phyloP scores from a whole-genome alignment of 768 basidiomycete genomes.

The Floccularia luteovirens region DNA sequence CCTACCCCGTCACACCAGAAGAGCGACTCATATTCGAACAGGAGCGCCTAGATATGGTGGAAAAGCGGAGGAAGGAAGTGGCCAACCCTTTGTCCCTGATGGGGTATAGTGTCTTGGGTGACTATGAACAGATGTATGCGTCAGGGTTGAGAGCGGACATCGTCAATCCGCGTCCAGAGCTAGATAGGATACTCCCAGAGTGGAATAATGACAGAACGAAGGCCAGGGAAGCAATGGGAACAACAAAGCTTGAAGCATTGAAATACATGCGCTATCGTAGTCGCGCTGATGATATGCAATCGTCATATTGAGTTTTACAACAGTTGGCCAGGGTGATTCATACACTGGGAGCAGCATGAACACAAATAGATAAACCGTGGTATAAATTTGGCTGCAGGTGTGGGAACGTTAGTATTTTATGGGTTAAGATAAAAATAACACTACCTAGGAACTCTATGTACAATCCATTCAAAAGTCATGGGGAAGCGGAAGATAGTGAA shows the following conservation, averaged over 20 bases:
- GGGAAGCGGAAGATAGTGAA: no score
- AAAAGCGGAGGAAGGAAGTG: slow-evolving; percentile 10
- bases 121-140: slow-evolving; percentile 27
- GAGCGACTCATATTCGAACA: slow-evolving; percentile 28
- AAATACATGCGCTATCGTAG: no score
- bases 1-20: slow-evolving; percentile 23
- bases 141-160: slow-evolving; percentile 25
- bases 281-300: no score
- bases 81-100: slow-evolving; percentile 23
- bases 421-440: no score
- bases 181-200: slow-evolving; percentile 19
- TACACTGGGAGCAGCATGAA: no score
- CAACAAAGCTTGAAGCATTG: slow-evolving; percentile 24
- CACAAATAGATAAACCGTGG: no score
- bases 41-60: slow-evolving; percentile 21
- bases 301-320: no score
- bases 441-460: no score
- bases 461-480: no score
- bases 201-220: slow-evolving; percentile 26
- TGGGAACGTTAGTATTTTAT: no score
- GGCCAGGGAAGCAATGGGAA: slow-evolving; percentile 26
- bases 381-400: no score
- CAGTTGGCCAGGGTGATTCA: no score
- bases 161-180: slow-evolving; percentile 17
- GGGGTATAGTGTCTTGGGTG: slow-evolving; percentile 26